Percentiles rank a stretch among this genome's conserved stretches.
These are phyloP conservation scores for Sporothrix sp. DNA, from an alignment of 2,329 filamentous ascomycete species.

Conservation along the genomic window DNA sequence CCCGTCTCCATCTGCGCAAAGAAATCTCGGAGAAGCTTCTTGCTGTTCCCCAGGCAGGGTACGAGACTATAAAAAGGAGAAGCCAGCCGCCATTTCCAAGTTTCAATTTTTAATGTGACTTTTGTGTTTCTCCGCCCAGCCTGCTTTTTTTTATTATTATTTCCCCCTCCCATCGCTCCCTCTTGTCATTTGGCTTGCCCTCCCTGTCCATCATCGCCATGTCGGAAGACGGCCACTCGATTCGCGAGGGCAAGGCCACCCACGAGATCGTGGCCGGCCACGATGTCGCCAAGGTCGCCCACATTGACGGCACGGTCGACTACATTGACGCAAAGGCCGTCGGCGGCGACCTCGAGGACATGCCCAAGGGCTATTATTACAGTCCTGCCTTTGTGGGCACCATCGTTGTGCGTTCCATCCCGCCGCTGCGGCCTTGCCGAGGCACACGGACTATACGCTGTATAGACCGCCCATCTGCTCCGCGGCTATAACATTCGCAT, in stretches of 20 bases:
- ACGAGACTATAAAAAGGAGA: constrained; percentile 6
- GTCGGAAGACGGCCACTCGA: constrained; percentile 10
- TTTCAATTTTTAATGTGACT: background rate
- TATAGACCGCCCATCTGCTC: background rate
- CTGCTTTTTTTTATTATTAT: background rate
- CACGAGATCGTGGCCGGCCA: constrained; percentile 15
- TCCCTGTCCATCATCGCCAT: background rate
- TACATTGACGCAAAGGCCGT: constrained; percentile 32
- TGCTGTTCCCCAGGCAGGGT: no score
- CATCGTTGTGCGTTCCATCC: constrained; percentile 17
- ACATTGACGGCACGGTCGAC: constrained; percentile 34
- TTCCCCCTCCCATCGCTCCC: background rate
- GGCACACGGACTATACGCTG: no score
- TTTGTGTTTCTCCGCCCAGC: no score
- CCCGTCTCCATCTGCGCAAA: background rate
- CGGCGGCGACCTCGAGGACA: constrained; percentile 31
- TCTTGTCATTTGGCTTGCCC: background rate
- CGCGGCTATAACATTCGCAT: background rate
- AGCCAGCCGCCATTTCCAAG: no score
- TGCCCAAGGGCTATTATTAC: constrained; percentile 33
- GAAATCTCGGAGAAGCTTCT: constrained; percentile 4
- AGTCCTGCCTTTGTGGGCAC: constrained; percentile 33
- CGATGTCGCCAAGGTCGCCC: constrained; percentile 24
- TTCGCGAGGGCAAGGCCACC: constrained; percentile 6
- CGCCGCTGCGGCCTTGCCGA: no score